phyloP scores from a whole-genome alignment of 2,329 filamentous ascomycete species.

The Trichoderma atrobrunneum region DNA sequence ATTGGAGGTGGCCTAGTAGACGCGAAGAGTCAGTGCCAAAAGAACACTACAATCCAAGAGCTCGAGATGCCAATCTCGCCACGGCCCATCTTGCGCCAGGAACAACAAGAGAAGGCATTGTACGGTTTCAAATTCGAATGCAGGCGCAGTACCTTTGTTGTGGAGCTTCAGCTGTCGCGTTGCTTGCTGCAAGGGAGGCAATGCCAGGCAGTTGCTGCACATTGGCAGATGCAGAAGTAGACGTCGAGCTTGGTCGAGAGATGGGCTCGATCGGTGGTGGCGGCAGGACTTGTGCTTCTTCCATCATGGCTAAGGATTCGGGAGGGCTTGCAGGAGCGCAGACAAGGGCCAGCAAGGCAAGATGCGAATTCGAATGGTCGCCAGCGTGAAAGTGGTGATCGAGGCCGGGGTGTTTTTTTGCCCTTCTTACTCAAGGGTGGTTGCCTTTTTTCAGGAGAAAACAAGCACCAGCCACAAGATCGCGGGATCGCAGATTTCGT shows the following conservation, averaged over 20 bases:
- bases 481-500: conserved; percentile 17
- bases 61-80: background rate
- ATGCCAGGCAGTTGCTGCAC: conserved; percentile 47
- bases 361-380: conserved; percentile 5
- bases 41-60: background rate
- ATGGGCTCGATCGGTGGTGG: conserved; percentile 45
- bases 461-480: conserved; percentile 13
- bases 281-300: conserved; percentile 43
- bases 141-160: conserved; percentile 32
- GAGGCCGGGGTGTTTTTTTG: background rate
- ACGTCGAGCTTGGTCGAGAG: conserved; percentile 49
- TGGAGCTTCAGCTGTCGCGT: conserved; percentile 39
- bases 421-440: background rate
- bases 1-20: conserved; percentile 12
- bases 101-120: background rate
- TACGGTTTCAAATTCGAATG: background rate
- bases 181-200: conserved; percentile 43
- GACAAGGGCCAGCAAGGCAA: conserved; percentile 7
- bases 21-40: background rate
- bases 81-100: background rate
- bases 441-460: conserved; percentile 12
- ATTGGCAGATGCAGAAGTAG: conserved; percentile 43
- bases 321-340: conserved; percentile 18
- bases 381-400: conserved; percentile 12
- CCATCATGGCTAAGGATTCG: conserved; percentile 37